Evolutionary conservation across 1,139 yeast genomes (phyloP).

Genomic region (Hyphopichia burtonii): DNA sequence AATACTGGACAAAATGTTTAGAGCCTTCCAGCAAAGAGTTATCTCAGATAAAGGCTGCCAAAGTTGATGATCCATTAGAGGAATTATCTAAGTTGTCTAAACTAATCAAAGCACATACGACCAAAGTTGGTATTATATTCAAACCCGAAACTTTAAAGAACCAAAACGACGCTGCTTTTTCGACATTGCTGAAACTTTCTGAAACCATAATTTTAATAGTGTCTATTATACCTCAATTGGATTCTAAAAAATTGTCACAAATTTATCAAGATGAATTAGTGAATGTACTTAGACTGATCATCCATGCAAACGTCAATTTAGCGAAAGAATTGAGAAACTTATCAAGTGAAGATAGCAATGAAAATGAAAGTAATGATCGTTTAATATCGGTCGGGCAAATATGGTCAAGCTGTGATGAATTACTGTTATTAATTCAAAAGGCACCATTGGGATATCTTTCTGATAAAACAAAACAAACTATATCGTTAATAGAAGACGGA

Average conservation of each 20-base stretch:
- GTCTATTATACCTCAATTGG: conserved; percentile 47
- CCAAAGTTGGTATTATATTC: conserved; percentile 75
- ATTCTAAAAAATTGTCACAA: conserved; percentile 34
- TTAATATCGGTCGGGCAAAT: conserved; percentile 60
- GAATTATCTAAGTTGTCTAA: conserved; percentile 60
- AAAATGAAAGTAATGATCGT: conserved; percentile 28
- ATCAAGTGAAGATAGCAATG: conserved; percentile 24
- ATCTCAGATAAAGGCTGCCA: conserved; percentile 28
- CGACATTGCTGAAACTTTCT: conserved; percentile 51
- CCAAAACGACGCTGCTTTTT: conserved; percentile 48
- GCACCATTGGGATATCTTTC: conserved; percentile 56
- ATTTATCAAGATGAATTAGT: conserved; percentile 42
- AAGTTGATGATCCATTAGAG: conserved; percentile 44
- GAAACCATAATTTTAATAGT: conserved; percentile 44
- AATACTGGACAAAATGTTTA: conserved; percentile 27
- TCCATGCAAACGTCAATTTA: conserved; percentile 21
- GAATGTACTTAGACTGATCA: conserved; percentile 23
- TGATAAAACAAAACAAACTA: conserved; percentile 42
- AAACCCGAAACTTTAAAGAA: conserved; percentile 52
- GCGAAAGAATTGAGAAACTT: conserved; percentile 28
- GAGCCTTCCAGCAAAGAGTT: conserved; percentile 5
- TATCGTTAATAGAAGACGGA: conserved; percentile 58
- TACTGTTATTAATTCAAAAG: conserved; percentile 35
- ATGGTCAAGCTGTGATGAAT: conserved; percentile 58
- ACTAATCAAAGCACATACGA: conserved; percentile 72